Conservation (phyloP, 768 basidiomycete species). For the Leccinum sublutescens region DNA sequence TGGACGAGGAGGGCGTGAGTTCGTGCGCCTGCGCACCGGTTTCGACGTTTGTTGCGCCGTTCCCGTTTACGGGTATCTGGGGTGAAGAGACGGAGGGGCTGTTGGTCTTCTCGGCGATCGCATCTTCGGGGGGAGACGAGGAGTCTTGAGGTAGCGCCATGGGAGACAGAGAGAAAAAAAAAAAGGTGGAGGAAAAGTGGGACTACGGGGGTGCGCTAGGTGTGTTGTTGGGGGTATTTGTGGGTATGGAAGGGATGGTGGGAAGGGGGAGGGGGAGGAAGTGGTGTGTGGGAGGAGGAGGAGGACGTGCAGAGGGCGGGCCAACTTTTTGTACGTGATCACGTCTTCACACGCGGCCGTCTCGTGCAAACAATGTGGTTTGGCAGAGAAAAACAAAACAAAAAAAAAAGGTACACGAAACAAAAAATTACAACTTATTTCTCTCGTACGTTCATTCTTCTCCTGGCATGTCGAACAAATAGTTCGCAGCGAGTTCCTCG, state of each 20-base stretch:
- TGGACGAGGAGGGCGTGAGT: conserved; percentile 29
- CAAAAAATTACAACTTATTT: not conserved
- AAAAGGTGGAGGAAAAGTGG: not conserved
- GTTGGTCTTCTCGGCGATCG: conserved; percentile 23
- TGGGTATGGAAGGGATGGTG: conserved; percentile 26
- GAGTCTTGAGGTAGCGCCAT: conserved; percentile 28
- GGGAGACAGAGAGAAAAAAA: conserved; percentile 4
- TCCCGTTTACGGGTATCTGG: conserved; percentile 27
- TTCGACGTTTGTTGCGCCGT: conserved; percentile 20
- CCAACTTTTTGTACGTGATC: conserved; percentile 32
- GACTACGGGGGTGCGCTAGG: not conserved
- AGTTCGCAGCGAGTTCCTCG: conserved; percentile 95
- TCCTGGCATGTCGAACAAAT: conserved; percentile 77
- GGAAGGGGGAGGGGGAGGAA: conserved; percentile 7
- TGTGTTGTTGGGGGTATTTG: conserved; percentile 19
- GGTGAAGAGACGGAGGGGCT: conserved; percentile 12
- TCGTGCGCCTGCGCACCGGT: conserved; percentile 30
- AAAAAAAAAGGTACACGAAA: conserved; percentile 6
- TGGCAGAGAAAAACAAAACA: not conserved
- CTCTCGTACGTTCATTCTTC: conserved; percentile 25
- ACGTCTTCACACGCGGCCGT: conserved; percentile 27
- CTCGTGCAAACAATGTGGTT: conserved; percentile 30
- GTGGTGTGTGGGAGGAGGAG: conserved; percentile 18
- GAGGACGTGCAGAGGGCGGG: conserved; percentile 19
- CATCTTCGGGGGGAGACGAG: conserved; percentile 15